Evolutionary conservation across 106 monocot genomes (phyloP).

Genomic region (Narthecium ossifragum): DNA sequence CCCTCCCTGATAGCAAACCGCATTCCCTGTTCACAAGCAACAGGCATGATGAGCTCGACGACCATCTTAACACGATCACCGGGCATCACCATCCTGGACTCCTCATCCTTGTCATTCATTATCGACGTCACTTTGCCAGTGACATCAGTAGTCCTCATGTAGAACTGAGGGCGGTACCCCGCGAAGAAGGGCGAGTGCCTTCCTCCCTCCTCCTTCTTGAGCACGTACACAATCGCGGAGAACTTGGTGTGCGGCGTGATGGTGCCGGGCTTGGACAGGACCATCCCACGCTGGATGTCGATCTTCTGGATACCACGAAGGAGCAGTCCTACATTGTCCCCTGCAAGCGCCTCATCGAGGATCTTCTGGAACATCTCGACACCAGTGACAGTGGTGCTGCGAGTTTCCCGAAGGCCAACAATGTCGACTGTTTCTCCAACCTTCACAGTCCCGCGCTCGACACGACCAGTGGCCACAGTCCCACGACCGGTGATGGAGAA

Average conservation of each 20-base stretch:
- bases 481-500: constrained; percentile 96
- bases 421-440: constrained; percentile 60
- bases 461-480: constrained; percentile 82
- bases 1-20: constrained; percentile 72
- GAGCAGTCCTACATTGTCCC: constrained; percentile 69
- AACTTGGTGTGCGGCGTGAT: constrained; percentile 85
- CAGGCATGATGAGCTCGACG: constrained; percentile 61
- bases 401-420: constrained; percentile 59
- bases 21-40: constrained; percentile 76
- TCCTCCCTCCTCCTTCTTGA: constrained; percentile 84
- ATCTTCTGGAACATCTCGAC: constrained; percentile 95
- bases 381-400: constrained; percentile 65
- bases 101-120: constrained; percentile 73
- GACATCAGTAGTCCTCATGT: constrained; percentile 77
- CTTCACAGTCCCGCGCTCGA: constrained; percentile 77
- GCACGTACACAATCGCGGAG: constrained; percentile 53
- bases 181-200: constrained; percentile 71
- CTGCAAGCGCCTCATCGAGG: constrained; percentile 66
- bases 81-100: constrained; percentile 79
- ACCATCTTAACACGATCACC: constrained; percentile 72
- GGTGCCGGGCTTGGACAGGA: constrained; percentile 54
- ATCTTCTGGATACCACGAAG: constrained; percentile 67
- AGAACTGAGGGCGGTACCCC: constrained; percentile 72
- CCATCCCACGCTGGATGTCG: constrained; percentile 75
- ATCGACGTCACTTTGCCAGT: constrained; percentile 57